Base-by-base conservation (phyloP, 169 alveolate species). In the Nephromyces sp. region DNA sequence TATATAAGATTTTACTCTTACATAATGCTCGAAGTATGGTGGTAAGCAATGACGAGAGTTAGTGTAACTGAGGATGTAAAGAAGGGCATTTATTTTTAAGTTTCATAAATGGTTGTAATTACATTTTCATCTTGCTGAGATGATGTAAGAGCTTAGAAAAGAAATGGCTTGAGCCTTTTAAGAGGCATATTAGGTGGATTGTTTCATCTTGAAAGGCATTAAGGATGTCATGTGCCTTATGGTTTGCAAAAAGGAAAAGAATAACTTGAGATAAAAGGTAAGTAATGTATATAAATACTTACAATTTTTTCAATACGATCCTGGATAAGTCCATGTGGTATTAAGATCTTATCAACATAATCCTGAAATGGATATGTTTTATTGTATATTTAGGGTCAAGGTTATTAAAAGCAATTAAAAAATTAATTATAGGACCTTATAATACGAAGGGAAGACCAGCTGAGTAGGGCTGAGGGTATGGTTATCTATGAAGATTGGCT, bases 121-220 rank as follows among this genome's bases (percentile, higher is more conserved):
- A 84, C 73, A 57, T 75, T 34, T 81, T 81, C 15, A 84, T 81
- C 64, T 77, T 69, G 24, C 72, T 74, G 65, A 86, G 61, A 66
- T 71, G 78, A 32, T 80, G 72, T 32, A 86, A 51, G 29, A 86
- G 67, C 1, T 71, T 67, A 68, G 75, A 67, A 63, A 86, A 86
- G 70, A 83, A 83, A 24, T 86, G 84, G n/a, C 91, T 77, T 3
- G 86, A 75, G 8, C 89, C 91, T 74, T 86, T 86, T 51, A 86
- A 74, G 25, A 86, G 29, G 35, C 91, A 86, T 27, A 86, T 27
- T 28, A 84, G 53, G 35, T 86, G 91, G 68, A 86, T 63, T 53
- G 82, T 87, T 52, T 70, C 66, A 66, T 75, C 75, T 15, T 64
- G 53, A 74, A 81, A 80, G 22, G 34, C 68, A 33, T 24, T 62